Evolutionary conservation across 495 filamentous ascomycete species (phyloP).

Genomic region (Penicillium angulare): DNA sequence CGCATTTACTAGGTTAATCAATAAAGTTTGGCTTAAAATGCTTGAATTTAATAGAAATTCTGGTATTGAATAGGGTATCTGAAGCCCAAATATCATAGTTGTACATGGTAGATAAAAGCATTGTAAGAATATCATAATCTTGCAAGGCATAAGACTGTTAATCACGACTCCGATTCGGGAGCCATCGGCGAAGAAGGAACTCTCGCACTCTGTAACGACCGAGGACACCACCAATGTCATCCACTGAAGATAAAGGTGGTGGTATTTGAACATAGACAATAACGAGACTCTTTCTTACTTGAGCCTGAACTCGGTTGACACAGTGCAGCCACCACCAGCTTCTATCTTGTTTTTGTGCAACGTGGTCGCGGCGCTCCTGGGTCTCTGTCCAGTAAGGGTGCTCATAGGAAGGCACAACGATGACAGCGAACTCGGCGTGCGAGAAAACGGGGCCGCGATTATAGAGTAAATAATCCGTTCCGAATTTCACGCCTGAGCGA

Average conservation of each 20-base stretch:
- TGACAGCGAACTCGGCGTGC: slow-evolving; percentile 87
- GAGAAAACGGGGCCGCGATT: slow-evolving; percentile 91
- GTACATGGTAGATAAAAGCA: neutral
- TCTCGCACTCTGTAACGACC: slow-evolving; percentile 78
- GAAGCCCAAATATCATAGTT: slow-evolving; percentile 5
- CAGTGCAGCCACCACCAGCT: slow-evolving; percentile 94
- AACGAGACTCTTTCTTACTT: slow-evolving; percentile 85
- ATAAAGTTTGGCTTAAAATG: neutral
- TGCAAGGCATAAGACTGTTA: slow-evolving; percentile 28
- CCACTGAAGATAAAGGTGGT: slow-evolving; percentile 49
- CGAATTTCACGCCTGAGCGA: slow-evolving; percentile 90
- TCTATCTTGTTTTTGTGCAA: slow-evolving; percentile 46
- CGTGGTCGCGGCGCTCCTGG: slow-evolving; percentile 43
- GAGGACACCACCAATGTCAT: slow-evolving; percentile 62
- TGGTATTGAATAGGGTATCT: slow-evolving; percentile 2
- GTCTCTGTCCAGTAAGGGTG: slow-evolving; percentile 69
- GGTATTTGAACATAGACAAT: slow-evolving; percentile 90
- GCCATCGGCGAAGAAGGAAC: slow-evolving; percentile 76
- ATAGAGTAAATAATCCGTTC: slow-evolving; percentile 90
- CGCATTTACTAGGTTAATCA: too few relatives aligned
- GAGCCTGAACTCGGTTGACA: slow-evolving; percentile 84
- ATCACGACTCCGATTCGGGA: slow-evolving; percentile 74
- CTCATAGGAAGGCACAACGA: slow-evolving; percentile 79
- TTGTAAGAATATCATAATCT: slow-evolving; percentile 2
- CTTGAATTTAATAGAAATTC: neutral